Base-by-base conservation (phyloP, 495 filamentous ascomycete genomes). In the Trichoderma erinaceum region DNA sequence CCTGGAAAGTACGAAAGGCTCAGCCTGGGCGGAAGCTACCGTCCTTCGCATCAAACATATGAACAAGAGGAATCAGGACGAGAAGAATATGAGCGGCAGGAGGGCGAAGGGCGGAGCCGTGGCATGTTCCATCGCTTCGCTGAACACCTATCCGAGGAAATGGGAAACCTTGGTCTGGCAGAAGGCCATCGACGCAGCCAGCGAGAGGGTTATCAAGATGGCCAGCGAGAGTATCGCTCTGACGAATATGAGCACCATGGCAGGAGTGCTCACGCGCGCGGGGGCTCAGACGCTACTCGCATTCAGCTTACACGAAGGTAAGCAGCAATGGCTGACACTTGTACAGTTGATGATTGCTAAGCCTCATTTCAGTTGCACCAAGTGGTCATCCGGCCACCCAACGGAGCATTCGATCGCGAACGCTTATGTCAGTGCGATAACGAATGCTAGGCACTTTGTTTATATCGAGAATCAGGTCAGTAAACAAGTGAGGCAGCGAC, bases 381-480 rank as follows among this genome's bases (percentile, higher is more conserved):
- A 91, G 71, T 93, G 91, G 90, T 92, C 89, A 27, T 81, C 85
- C 64, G 90, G 90, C 21, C 82, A 85, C 41, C 78, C 80, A 6
- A 83, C 87, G 0, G 88, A 96, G 79, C 93, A 96, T 76, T 97
- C 93, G 0, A 92, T 98, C 71, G 86, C 87, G 23, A 92, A 96
- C 73, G 93, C 94, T 0, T 98, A 98, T 70, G 89, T 90, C 46
- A 85, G 91, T 65, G 84, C 90, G 41, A 97, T 98, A 74, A 83
- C 81, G 27, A 89, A 91, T 70, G 92, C 90, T 52, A 76, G 89
- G 75, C 91, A 97, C 75, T 97, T 91, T 71, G 77, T 97, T 46
- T 97, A 97, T 77, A 97, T 97, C 21, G 93, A 97, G 78, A 97
- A 97, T 72, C 93, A 97, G 76, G 80, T 79, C 65, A 21, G 73